Conservation (phyloP, 768 basidiomycete genomes). For the Leccinum disarticulatum region DNA sequence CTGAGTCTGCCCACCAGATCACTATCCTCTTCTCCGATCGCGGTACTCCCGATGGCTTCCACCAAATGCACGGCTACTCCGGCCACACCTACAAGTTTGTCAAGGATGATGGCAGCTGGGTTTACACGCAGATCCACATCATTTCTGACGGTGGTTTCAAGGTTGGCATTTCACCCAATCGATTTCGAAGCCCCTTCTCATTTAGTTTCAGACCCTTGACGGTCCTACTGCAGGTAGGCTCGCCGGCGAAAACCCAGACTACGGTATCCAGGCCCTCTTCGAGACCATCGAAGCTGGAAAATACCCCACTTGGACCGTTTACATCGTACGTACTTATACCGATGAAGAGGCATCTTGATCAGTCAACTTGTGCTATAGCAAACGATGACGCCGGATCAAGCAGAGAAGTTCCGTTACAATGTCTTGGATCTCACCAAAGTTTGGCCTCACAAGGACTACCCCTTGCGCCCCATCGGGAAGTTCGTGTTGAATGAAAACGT, state of each 20-base stretch:
- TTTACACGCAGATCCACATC: constrained; percentile 87
- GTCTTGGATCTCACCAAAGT: constrained; percentile 89
- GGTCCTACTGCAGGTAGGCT: constrained; percentile 62
- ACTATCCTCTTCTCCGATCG: constrained; percentile 95
- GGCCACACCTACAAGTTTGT: constrained; percentile 91
- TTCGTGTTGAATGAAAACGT: constrained; percentile 77
- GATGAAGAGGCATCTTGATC: not conserved
- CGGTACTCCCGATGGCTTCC: constrained; percentile 88
- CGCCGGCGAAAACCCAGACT: constrained; percentile 79
- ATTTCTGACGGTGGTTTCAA: constrained; percentile 79
- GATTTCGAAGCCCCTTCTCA: not conserved
- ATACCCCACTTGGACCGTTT: constrained; percentile 87
- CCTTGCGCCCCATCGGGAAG: constrained; percentile 86
- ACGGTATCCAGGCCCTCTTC: constrained; percentile 75
- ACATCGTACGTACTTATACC: constrained; percentile 53
- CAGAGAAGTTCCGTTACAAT: constrained; percentile 88
- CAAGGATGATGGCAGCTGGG: constrained; percentile 80
- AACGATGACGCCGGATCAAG: constrained; percentile 92
- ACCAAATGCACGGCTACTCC: constrained; percentile 88
- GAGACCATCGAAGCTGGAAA: constrained; percentile 80
- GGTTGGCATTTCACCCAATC: constrained; percentile 36
- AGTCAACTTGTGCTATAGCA: constrained; percentile 47
- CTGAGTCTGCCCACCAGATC: constrained; percentile 86
- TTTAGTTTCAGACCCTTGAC: constrained; percentile 59
- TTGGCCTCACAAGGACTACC: constrained; percentile 86